Percentiles rank a stretch among this genome's conserved stretches.
Conservation (phyloP, 257 asterid species). For the Cinchona pubescens region DNA sequence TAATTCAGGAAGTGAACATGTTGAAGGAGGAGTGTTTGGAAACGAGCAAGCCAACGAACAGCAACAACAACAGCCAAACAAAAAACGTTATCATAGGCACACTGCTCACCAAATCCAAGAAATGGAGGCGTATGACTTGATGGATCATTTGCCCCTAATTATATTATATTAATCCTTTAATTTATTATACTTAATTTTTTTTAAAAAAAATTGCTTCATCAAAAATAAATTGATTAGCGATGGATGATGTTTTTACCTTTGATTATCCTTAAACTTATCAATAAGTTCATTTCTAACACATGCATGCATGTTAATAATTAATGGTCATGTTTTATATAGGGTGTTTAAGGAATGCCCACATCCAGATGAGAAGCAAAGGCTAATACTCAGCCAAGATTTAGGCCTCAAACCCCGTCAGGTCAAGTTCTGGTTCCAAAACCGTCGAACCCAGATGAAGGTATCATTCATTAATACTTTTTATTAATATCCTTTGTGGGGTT, state of each 20-base stretch:
- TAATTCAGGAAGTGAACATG: conserved; percentile 83
- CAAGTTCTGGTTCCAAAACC: conserved; percentile 97
- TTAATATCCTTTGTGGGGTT: background rate
- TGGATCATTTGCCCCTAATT: background rate
- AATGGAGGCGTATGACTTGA: conserved; percentile 67
- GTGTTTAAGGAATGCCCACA: conserved; percentile 95
- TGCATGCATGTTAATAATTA: conserved; percentile 10
- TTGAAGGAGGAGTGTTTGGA: conserved; percentile 62
- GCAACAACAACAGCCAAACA: conserved; percentile 43
- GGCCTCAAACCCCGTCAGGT: conserved; percentile 93
- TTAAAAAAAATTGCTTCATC: too few relatives aligned
- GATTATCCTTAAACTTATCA: background rate
- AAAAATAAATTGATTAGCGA: background rate
- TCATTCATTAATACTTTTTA: background rate
- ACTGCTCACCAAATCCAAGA: conserved; percentile 94
- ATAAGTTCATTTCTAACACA: background rate
- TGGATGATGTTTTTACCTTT: background rate
- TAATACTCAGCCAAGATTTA: conserved; percentile 81
- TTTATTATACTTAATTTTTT: background rate
- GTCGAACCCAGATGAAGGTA: conserved; percentile 97
- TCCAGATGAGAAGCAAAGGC: conserved; percentile 91
- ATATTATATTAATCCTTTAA: too few relatives aligned
- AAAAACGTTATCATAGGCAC: conserved; percentile 92
- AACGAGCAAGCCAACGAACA: conserved; percentile 56
- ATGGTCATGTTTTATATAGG: conserved; percentile 28